A percentile compares a stretch with the other conserved stretches of the same genome.
Evolutionary conservation across 129 eudicot species (phyloP).

Genomic region (Tanacetum coccineum): DNA sequence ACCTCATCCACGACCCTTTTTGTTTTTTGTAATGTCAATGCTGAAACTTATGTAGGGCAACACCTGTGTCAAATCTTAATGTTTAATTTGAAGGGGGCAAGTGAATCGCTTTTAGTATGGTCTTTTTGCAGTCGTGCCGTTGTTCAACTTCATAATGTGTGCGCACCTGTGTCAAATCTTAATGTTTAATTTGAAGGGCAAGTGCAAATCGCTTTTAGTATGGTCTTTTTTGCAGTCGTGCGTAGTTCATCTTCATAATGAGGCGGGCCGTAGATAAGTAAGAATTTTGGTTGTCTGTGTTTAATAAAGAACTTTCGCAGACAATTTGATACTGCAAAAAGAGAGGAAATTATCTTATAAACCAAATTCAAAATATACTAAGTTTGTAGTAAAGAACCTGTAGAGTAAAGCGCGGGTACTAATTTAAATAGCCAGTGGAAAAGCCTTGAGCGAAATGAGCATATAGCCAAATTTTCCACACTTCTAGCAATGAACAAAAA

Average conservation of each 20-base stretch:
- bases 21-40: too few species aligned
- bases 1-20: slow-evolving; percentile 91
- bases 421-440: slow-evolving; percentile 79
- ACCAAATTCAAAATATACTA: slow-evolving; percentile 1
- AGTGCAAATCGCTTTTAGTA: too few species aligned
- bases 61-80: slow-evolving; percentile 81
- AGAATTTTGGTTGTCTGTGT: slow-evolving; percentile 89
- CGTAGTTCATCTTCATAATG: too few species aligned
- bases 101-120: slow-evolving; percentile 88
- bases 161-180: too few species aligned
- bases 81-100: slow-evolving; percentile 96
- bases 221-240: too few species aligned
- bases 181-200: too few species aligned
- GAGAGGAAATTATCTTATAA: slow-evolving; percentile 6
- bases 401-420: slow-evolving; percentile 34
- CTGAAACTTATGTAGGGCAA: slow-evolving; percentile 86
- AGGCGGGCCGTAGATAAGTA: slow-evolving; percentile 82
- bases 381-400: not conserved
- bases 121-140: slow-evolving; percentile 92
- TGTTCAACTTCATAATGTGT: slow-evolving; percentile 97
- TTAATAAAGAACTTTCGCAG: slow-evolving; percentile 76
- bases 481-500: slow-evolving; percentile 88
- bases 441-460: slow-evolving; percentile 96
- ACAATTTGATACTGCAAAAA: slow-evolving; percentile 85
- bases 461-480: slow-evolving; percentile 93